Conservation (phyloP, 345 rosid genomes). For the Leavenworthia alabamica region DNA sequence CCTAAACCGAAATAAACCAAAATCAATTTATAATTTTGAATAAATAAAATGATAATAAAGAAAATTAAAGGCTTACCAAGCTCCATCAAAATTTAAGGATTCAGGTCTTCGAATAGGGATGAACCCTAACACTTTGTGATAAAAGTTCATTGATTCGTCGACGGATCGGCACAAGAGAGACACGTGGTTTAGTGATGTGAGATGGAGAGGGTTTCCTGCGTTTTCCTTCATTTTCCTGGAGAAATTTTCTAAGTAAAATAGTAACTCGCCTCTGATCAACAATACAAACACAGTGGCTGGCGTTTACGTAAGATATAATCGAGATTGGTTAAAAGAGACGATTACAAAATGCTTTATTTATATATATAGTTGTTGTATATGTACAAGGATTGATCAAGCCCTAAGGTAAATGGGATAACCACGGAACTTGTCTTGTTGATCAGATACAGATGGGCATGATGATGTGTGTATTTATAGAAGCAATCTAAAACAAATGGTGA, state of each 20-base stretch:
- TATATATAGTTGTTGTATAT: background rate
- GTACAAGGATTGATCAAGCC: background rate
- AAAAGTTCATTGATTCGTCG: constrained; percentile 53
- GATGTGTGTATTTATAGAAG: constrained; percentile 21
- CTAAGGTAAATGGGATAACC: constrained; percentile 1
- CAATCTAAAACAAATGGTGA: background rate
- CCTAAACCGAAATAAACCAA: constrained; percentile 33
- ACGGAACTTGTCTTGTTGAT: constrained; percentile 9
- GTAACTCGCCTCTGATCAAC: too few species aligned
- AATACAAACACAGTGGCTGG: too few species aligned
- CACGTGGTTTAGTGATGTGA: constrained; percentile 68
- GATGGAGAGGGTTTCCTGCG: constrained; percentile 48
- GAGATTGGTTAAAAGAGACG: background rate
- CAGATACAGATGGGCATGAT: background rate
- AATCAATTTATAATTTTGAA: too few species aligned
- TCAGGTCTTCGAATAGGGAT: constrained; percentile 58
- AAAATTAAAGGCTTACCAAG: constrained; percentile 54
- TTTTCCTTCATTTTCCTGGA: constrained; percentile 20
- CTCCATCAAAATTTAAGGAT: constrained; percentile 63
- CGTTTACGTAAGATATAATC: constrained; percentile 6
- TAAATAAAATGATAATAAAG: background rate
- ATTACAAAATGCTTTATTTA: background rate
- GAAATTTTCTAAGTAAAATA: too few species aligned
- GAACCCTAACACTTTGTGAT: constrained; percentile 66
- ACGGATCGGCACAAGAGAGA: constrained; percentile 63